These are phyloP conservation scores for Scedosporium apiospermum DNA, from an alignment of 2,329 filamentous ascomycete genomes.

Conservation along the genomic window DNA sequence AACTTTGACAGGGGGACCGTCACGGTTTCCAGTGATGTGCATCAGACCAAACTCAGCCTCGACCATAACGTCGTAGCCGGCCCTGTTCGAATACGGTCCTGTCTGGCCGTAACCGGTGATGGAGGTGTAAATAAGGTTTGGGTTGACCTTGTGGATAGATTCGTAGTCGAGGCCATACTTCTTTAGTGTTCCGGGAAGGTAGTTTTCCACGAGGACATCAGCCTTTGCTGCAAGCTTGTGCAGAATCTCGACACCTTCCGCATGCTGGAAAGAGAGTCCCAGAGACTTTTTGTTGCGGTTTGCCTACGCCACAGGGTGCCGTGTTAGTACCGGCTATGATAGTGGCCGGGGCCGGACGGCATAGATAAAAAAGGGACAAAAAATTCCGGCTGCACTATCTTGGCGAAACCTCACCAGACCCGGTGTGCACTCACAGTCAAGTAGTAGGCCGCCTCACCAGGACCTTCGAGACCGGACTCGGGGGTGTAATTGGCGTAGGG, in stretches of 20 bases:
- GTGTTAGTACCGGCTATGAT: neutral
- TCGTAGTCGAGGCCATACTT: constrained; percentile 90
- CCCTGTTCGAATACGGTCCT: constrained; percentile 75
- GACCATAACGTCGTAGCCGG: constrained; percentile 98
- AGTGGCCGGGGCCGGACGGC: no score
- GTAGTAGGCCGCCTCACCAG: constrained; percentile 81
- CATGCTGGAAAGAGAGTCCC: constrained; percentile 81
- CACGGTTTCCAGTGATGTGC: constrained; percentile 89
- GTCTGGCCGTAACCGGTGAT: constrained; percentile 97
- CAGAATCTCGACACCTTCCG: constrained; percentile 73
- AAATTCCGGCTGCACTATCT: neutral
- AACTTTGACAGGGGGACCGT: constrained; percentile 91
- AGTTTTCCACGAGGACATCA: constrained; percentile 94
- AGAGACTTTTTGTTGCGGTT: constrained; percentile 97
- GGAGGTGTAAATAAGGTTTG: constrained; percentile 81
- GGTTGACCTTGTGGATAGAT: constrained; percentile 72
- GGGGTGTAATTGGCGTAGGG: constrained; percentile 75
- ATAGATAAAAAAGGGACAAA: no score
- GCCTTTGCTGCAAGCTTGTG: constrained; percentile 76
- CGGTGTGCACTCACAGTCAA: constrained; percentile 5
- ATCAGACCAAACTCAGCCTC: constrained; percentile 97
- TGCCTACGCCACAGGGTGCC: constrained; percentile 41
- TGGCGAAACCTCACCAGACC: neutral
- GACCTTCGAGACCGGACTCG: constrained; percentile 49
- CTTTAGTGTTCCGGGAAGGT: constrained; percentile 77